These are phyloP conservation scores for Hanseniaspora guilliermondii DNA, from an alignment of 805 yeast genomes.

Conservation along the genomic window DNA sequence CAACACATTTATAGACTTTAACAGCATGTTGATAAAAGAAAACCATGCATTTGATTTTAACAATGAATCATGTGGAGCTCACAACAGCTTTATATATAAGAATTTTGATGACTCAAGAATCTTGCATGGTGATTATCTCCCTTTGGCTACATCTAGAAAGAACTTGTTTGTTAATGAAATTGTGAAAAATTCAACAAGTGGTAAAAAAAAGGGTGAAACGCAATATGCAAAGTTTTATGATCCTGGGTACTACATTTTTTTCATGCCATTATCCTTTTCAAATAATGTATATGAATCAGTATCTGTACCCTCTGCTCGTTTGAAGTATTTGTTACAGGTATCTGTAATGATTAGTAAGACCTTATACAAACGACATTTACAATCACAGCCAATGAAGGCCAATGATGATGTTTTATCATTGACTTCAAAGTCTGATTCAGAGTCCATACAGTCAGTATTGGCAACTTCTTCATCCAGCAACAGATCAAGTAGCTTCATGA, in stretches of 20 bases:
- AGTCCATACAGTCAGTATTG: background rate
- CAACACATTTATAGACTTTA: constrained; percentile 2
- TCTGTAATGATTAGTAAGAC: constrained; percentile 14
- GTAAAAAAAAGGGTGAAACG: constrained; percentile 5
- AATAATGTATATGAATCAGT: constrained; percentile 49
- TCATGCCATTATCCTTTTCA: constrained; percentile 52
- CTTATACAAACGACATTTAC: constrained; percentile 3
- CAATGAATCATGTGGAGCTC: background rate
- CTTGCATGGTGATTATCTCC: constrained; percentile 16
- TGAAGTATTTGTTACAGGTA: constrained; percentile 19
- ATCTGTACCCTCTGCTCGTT: constrained; percentile 28
- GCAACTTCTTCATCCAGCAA: background rate
- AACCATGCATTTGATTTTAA: background rate
- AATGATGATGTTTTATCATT: background rate
- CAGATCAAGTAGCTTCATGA: background rate
- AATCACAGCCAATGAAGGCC: background rate
- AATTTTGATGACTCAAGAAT: constrained; percentile 16
- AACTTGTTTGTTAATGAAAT: constrained; percentile 5
- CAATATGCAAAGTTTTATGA: constrained; percentile 23
- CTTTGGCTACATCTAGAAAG: constrained; percentile 11
- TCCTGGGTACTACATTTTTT: constrained; percentile 60
- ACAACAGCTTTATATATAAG: constrained; percentile 16
- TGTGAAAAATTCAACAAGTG: background rate
- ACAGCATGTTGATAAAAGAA: constrained; percentile 1
- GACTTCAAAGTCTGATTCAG: constrained; percentile 1